These are phyloP conservation scores for Globisporangium alternatum DNA, from an alignment of 352 stramenopile genomes.

Conservation along the genomic window DNA sequence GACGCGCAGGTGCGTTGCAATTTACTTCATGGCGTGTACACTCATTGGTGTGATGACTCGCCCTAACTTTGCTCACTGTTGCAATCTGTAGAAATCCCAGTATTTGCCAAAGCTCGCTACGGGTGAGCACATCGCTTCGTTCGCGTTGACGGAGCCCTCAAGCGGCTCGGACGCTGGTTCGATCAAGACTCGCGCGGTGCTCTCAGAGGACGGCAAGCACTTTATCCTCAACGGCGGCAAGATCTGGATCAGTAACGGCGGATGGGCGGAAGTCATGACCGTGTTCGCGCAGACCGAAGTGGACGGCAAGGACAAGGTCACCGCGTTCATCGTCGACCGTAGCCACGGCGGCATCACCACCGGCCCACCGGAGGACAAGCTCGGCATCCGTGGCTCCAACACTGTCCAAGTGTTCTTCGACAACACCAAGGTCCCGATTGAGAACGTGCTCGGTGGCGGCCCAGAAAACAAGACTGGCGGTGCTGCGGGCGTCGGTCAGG, in stretches of 20 bases:
- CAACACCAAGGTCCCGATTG: constrained; percentile 92
- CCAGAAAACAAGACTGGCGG: constrained; percentile 70
- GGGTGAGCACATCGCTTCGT: constrained; percentile 82
- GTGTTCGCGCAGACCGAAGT: constrained; percentile 96
- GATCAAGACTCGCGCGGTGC: constrained; percentile 87
- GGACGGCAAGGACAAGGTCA: constrained; percentile 97
- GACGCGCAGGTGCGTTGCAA: constrained; percentile 33
- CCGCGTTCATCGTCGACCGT: constrained; percentile 96
- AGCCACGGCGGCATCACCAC: constrained; percentile 90
- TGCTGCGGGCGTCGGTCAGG: constrained; percentile 74
- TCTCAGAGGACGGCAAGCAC: constrained; percentile 89
- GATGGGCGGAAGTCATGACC: constrained; percentile 95
- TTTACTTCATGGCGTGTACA: background rate
- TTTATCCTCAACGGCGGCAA: constrained; percentile 94
- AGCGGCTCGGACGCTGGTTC: constrained; percentile 87
- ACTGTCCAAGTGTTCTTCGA: constrained; percentile 97
- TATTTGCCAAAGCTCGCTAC: constrained; percentile 90
- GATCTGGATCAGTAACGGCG: constrained; percentile 97
- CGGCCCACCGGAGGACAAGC: constrained; percentile 94
- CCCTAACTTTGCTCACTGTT: background rate
- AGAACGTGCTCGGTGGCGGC: constrained; percentile 87
- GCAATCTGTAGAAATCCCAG: constrained; percentile 63
- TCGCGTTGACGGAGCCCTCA: constrained; percentile 89
- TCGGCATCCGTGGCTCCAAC: constrained; percentile 96
- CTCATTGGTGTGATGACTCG: constrained; percentile 1